A percentile compares a stretch with the other conserved stretches of the same genome.
phyloP scores from a whole-genome alignment of 805 yeast genomes.

The Starmerella bombi region DNA sequence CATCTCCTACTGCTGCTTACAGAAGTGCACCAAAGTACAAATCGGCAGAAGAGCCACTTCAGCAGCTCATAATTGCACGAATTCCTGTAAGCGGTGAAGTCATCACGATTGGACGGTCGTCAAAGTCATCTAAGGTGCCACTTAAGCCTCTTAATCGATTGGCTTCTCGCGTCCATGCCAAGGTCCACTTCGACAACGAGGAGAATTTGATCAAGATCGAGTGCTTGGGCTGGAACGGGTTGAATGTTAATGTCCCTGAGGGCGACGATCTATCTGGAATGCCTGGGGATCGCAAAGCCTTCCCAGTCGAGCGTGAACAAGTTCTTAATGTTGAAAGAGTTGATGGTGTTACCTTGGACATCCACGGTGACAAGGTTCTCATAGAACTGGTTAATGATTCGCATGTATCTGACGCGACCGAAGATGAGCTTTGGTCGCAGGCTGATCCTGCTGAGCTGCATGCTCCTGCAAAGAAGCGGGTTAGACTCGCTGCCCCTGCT shows the following conservation, averaged over 20 bases:
- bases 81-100: constrained; percentile 19
- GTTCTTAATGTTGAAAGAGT: constrained; percentile 49
- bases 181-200: constrained; percentile 33
- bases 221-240: constrained; percentile 77
- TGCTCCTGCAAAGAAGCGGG: constrained; percentile 1
- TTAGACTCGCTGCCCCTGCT: not conserved
- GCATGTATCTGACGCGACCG: constrained; percentile 34
- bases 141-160: constrained; percentile 37
- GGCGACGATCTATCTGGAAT: no score
- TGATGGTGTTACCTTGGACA: constrained; percentile 49
- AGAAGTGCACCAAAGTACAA: not conserved
- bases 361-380: constrained; percentile 50
- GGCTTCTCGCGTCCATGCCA: constrained; percentile 56
- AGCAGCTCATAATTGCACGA: constrained; percentile 11
- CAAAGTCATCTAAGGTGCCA: constrained; percentile 42
- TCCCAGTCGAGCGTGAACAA: constrained; percentile 50
- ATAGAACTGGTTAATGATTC: constrained; percentile 38
- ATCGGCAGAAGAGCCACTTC: constrained; percentile 4
- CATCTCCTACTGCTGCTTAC: not conserved
- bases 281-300: constrained; percentile 19
- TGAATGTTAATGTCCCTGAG: constrained; percentile 50
- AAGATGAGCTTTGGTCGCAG: constrained; percentile 24
- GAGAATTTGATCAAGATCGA: constrained; percentile 37
- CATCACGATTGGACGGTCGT: constrained; percentile 54
- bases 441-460: not conserved